Evolutionary conservation across 2,329 filamentous ascomycete species (phyloP).

Genomic region (Penicillium sp.): DNA sequence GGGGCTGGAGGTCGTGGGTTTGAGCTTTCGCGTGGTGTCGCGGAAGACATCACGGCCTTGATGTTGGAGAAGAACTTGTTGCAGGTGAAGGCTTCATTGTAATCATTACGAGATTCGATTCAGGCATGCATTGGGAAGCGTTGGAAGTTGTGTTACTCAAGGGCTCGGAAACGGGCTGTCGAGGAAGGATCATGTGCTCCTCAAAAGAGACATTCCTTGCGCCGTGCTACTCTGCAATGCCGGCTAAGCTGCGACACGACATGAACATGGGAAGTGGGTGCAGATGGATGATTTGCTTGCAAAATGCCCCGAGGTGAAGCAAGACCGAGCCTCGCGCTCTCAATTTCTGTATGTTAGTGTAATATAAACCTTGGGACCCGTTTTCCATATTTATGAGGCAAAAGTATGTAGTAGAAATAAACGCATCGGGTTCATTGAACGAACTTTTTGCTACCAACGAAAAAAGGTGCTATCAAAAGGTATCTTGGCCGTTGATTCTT

Average conservation of each 20-base stretch:
- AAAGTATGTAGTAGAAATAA: slow-evolving; percentile 9
- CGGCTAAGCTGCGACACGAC: too few relatives aligned
- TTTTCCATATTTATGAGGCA: background rate
- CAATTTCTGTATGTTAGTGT: background rate
- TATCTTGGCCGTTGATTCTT: slow-evolving; percentile 32
- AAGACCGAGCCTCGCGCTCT: too few relatives aligned
- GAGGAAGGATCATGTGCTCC: too few relatives aligned
- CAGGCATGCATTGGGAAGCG: too few relatives aligned
- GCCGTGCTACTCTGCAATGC: too few relatives aligned
- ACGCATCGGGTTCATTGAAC: slow-evolving; percentile 23
- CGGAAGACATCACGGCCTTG: slow-evolving; percentile 51
- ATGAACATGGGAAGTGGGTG: too few relatives aligned
- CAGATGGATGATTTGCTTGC: too few relatives aligned
- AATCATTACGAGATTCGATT: slow-evolving; percentile 1
- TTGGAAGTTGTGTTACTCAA: too few relatives aligned
- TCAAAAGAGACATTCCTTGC: too few relatives aligned
- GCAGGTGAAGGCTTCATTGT: slow-evolving; percentile 26
- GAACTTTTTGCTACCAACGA: slow-evolving; percentile 35
- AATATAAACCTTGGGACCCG: background rate
- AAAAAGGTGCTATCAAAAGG: slow-evolving; percentile 30
- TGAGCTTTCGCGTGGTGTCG: slow-evolving; percentile 64
- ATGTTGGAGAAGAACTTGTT: slow-evolving; percentile 33
- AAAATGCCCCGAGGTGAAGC: too few relatives aligned
- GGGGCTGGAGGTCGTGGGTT: slow-evolving; percentile 64
- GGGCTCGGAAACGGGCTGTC: too few relatives aligned